phyloP scores from a whole-genome alignment of 306 rosid genomes.

The Clitoria ternatea region DNA sequence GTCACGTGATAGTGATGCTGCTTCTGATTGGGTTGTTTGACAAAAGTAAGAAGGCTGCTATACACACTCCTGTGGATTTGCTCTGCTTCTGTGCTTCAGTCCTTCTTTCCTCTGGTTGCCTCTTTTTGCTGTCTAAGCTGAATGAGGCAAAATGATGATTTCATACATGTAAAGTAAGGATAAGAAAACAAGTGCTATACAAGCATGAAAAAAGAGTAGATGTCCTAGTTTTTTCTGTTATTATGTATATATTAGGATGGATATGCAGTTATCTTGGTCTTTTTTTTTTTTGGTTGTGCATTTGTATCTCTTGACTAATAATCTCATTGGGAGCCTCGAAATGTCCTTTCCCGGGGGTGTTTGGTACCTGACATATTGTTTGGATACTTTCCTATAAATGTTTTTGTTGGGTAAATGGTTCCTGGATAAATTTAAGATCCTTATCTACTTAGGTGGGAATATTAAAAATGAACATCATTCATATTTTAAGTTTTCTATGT shows the following conservation, averaged over 20 bases:
- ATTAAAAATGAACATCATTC: no score
- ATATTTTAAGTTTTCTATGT: no score
- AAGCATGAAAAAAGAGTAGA: background rate
- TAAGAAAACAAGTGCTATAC: background rate
- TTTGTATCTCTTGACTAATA: background rate
- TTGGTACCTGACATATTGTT: no score
- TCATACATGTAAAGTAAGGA: background rate
- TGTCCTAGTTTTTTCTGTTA: background rate
- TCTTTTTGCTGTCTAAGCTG: slow-evolving; percentile 74
- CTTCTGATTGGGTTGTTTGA: slow-evolving; percentile 86
- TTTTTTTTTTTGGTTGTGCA: slow-evolving; percentile 9
- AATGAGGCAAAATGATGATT: slow-evolving; percentile 30
- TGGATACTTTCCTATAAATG: no score
- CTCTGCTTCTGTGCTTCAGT: slow-evolving; percentile 80
- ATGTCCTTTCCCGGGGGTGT: background rate
- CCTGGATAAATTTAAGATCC: no score
- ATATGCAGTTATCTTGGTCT: background rate
- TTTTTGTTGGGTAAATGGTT: no score
- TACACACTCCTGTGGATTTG: slow-evolving; percentile 73
- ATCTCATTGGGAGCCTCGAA: background rate
- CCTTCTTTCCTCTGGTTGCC: slow-evolving; percentile 77
- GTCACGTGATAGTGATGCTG: slow-evolving; percentile 95
- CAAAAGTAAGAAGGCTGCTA: slow-evolving; percentile 70
- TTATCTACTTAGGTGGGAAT: no score
- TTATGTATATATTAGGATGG: slow-evolving; percentile 21